These are phyloP conservation scores for Boletales sp. DNA, from an alignment of 768 basidiomycete genomes.

Conservation along the genomic window DNA sequence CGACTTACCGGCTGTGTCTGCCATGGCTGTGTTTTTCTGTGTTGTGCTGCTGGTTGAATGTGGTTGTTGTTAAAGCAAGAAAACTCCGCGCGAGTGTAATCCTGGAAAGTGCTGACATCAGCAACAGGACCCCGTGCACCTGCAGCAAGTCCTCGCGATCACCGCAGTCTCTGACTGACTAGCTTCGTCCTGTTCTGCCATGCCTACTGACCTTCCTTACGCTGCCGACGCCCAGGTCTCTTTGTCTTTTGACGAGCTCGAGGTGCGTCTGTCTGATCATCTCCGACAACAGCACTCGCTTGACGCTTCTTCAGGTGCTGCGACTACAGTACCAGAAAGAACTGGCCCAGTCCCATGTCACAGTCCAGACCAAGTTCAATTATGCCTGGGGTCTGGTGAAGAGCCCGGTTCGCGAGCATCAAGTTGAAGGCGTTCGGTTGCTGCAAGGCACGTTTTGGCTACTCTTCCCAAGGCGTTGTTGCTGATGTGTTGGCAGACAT, in stretches of 20 bases:
- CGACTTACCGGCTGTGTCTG: conserved; percentile 57
- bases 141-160: not conserved
- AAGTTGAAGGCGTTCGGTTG: conserved; percentile 87
- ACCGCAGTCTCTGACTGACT: conserved; percentile 13
- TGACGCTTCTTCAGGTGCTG: conserved; percentile 57
- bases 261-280: conserved; percentile 43
- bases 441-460: conserved; percentile 66
- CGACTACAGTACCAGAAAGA: conserved; percentile 88
- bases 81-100: conserved; percentile 16
- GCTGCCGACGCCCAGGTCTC: conserved; percentile 93
- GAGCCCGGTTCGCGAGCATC: conserved; percentile 77
- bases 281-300: not conserved
- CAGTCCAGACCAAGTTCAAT: conserved; percentile 96
- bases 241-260: conserved; percentile 84
- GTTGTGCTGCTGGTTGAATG: conserved; percentile 13
- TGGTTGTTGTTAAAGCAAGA: conserved; percentile 21
- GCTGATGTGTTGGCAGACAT: conserved; percentile 57
- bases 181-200: conserved; percentile 25
- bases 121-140: conserved; percentile 21
- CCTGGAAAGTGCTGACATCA: conserved; percentile 23
- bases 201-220: conserved; percentile 87
- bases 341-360: conserved; percentile 75
- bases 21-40: conserved; percentile 33
- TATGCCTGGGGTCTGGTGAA: conserved; percentile 97
- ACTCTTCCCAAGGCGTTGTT: not conserved